Percentiles rank a stretch among this genome's conserved stretches.
Evolutionary conservation across 129 eudicot species (phyloP).

Genomic region (Flaveria sonorensis): DNA sequence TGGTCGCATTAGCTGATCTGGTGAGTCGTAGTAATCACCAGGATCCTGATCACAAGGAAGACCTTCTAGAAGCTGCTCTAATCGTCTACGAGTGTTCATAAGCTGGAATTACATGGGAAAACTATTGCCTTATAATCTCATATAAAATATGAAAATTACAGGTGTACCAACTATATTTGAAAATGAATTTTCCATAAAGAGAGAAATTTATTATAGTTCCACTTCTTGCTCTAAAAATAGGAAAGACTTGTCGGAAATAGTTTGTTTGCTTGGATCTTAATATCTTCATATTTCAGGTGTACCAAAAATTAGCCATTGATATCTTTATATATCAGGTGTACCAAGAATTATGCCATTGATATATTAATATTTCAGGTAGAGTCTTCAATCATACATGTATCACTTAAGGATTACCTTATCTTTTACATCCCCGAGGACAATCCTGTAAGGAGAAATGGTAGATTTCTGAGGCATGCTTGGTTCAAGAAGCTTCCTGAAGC

Average conservation of each 20-base stretch:
- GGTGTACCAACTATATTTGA: neutral
- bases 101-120: conserved; percentile 54
- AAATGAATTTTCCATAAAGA: neutral
- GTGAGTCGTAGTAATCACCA: conserved; percentile 77
- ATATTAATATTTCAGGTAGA: conserved; percentile 7
- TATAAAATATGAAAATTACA: conserved; percentile 15
- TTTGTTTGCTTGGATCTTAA: neutral
- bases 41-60: conserved; percentile 77
- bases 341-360: neutral
- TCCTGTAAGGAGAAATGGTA: conserved; percentile 83
- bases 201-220: too few relatives aligned
- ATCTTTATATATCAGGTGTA: neutral
- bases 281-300: neutral
- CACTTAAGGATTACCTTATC: conserved; percentile 62
- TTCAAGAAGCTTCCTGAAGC: conserved; percentile 90
- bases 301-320: neutral
- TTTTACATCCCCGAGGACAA: conserved; percentile 88
- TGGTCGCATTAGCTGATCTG: conserved; percentile 77
- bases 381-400: conserved; percentile 5
- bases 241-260: too few relatives aligned
- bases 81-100: conserved; percentile 64
- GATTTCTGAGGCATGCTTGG: conserved; percentile 79
- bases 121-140: conserved; percentile 6
- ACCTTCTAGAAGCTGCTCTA: conserved; percentile 87
- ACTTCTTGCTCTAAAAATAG: too few relatives aligned